Evolutionary conservation across 371 early-diverging fungal genomes (phyloP).

Genomic region (Encephalitozoon hellem): DNA sequence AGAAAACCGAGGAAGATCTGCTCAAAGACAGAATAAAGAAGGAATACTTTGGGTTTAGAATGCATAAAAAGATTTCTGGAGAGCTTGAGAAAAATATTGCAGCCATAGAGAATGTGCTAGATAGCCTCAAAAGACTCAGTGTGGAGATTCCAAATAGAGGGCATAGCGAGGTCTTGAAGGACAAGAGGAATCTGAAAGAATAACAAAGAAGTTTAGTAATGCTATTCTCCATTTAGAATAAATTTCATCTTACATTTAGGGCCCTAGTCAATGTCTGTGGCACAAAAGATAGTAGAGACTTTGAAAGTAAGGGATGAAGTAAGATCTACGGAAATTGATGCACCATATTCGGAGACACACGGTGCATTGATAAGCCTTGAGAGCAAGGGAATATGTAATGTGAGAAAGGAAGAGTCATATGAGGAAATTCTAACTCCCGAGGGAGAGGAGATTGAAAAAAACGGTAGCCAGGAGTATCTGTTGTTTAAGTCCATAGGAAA

Average conservation of each 20-base stretch:
- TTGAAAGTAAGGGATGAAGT: neutral
- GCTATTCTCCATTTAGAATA: neutral
- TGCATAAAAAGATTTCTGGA: neutral
- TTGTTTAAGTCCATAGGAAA: constrained; percentile 23
- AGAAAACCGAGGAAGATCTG: neutral
- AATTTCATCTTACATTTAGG: neutral
- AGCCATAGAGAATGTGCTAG: neutral
- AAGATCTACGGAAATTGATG: constrained; percentile 16
- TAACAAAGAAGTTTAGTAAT: neutral
- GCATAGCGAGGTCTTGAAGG: neutral
- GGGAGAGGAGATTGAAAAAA: constrained; percentile 42
- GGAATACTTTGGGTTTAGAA: neutral
- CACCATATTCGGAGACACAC: constrained; percentile 27
- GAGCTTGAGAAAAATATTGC: neutral
- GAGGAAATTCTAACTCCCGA: constrained; percentile 40
- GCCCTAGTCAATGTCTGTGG: neutral
- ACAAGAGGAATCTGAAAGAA: neutral
- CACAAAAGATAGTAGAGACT: neutral
- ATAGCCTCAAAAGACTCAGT: neutral
- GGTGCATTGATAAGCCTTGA: constrained; percentile 40
- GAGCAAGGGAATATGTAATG: constrained; percentile 40
- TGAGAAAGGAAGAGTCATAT: constrained; percentile 11
- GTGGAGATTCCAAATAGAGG: neutral
- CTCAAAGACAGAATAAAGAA: constrained; percentile 30
- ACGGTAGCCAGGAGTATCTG: constrained; percentile 53